Evolutionary conservation across 257 asterid species (phyloP).

Genomic region (Plantago elongata): DNA sequence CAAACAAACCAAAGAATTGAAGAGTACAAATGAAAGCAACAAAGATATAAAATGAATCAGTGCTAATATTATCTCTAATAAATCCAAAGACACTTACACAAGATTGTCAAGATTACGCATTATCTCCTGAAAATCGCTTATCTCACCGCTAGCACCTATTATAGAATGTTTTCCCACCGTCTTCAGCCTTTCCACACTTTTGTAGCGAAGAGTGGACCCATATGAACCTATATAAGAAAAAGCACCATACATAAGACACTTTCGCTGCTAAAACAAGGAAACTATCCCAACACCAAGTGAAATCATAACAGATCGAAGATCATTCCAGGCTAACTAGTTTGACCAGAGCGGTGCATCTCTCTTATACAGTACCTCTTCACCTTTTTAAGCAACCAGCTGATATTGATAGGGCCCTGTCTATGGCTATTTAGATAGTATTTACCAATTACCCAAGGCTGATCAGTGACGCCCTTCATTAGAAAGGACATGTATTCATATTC

Average conservation of each 20-base stretch:
- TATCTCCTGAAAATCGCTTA: slow-evolving; percentile 97
- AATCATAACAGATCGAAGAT: background rate
- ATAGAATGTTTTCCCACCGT: slow-evolving; percentile 92
- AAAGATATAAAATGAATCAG: no score
- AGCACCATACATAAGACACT: background rate
- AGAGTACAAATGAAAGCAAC: no score
- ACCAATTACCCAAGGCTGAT: no score
- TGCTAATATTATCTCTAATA: background rate
- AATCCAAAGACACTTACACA: slow-evolving; percentile 41
- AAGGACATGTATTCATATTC: no score
- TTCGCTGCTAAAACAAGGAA: background rate
- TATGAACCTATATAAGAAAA: slow-evolving; percentile 62
- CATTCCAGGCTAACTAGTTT: no score
- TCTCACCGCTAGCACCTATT: slow-evolving; percentile 95
- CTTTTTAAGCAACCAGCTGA: no score
- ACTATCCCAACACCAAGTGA: background rate
- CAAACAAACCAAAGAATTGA: no score
- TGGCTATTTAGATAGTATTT: no score
- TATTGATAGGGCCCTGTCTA: no score
- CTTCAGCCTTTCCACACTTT: slow-evolving; percentile 85
- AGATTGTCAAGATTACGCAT: slow-evolving; percentile 79
- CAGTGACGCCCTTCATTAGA: no score
- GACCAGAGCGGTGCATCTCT: no score
- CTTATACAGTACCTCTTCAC: no score
- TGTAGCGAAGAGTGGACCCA: slow-evolving; percentile 94